phyloP scores from a whole-genome alignment of 805 yeast genomes.

The Candida awuae region DNA sequence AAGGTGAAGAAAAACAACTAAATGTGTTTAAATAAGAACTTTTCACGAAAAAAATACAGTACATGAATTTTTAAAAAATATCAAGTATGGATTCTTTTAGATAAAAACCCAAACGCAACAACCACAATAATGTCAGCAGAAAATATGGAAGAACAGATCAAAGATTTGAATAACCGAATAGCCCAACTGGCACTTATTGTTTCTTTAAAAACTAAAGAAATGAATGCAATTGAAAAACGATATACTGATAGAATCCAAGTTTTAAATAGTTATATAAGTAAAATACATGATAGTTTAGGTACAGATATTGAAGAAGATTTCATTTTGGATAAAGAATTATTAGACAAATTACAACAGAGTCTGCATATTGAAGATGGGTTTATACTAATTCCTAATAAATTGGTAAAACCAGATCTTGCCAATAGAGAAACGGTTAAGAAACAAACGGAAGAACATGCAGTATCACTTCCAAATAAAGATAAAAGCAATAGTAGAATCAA shows the following conservation, averaged over 20 bases:
- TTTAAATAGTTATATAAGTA: constrained; percentile 18
- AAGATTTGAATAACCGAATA: constrained; percentile 17
- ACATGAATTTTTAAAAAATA: too few species aligned
- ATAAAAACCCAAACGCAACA: too few species aligned
- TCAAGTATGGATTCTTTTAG: too few species aligned
- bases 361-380: constrained; percentile 9
- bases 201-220: constrained; percentile 31
- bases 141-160: constrained; percentile 11
- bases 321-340: constrained; percentile 3
- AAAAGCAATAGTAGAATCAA: constrained; percentile 12
- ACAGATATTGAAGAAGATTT: neutral
- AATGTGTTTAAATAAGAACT: too few species aligned
- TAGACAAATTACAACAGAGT: constrained; percentile 2
- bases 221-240: constrained; percentile 25
- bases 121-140: too few species aligned
- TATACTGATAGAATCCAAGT: constrained; percentile 16
- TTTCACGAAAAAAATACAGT: too few species aligned
- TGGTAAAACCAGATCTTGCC: neutral
- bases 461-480: neutral
- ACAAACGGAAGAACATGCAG: neutral
- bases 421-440: neutral
- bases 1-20: too few species aligned
- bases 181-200: constrained; percentile 31
- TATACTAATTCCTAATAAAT: constrained; percentile 20
- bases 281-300: constrained; percentile 14